Conservation (phyloP, 805 yeast species). For the Saccharomycopsis oosterbeekiorum region DNA sequence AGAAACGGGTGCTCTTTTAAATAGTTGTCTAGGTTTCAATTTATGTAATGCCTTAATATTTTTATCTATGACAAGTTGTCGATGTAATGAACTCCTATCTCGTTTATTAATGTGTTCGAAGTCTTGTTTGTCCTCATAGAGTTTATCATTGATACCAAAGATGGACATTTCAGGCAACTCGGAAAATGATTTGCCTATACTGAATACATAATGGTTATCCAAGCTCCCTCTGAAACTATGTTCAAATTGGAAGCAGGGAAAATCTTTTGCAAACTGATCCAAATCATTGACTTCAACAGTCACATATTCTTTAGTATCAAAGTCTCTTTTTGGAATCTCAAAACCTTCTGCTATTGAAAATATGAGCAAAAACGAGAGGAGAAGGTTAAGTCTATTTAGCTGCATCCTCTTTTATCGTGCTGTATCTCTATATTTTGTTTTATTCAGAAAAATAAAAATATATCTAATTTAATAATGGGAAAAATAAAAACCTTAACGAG, state of each 20-base stretch:
- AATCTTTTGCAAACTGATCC: conserved; percentile 28
- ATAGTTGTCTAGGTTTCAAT: conserved; percentile 43
- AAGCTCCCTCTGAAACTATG: conserved; percentile 50
- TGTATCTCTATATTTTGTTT: too few species aligned
- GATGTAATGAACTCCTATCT: conserved; percentile 10
- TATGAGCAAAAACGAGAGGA: not conserved
- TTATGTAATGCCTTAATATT: conserved; percentile 42
- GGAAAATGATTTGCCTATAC: conserved; percentile 31
- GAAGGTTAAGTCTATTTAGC: not conserved
- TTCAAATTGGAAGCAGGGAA: conserved; percentile 47
- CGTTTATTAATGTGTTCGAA: conserved; percentile 4
- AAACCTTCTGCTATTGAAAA: not conserved
- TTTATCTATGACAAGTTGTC: conserved; percentile 18
- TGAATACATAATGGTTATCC: conserved; percentile 58
- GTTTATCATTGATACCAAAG: conserved; percentile 13
- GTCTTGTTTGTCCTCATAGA: conserved; percentile 13
- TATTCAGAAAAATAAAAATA: too few species aligned
- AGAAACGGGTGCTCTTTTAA: conserved; percentile 50
- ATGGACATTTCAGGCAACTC: conserved; percentile 15
- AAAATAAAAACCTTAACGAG: too few species aligned
- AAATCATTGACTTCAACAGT: conserved; percentile 43
- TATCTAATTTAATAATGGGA: too few species aligned
- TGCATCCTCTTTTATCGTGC: not conserved
- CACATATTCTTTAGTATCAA: conserved; percentile 44
- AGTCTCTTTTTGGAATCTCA: conserved; percentile 38